Evolutionary conservation across 305 asterid species (phyloP).

Genomic region (Fraxinus greggii): DNA sequence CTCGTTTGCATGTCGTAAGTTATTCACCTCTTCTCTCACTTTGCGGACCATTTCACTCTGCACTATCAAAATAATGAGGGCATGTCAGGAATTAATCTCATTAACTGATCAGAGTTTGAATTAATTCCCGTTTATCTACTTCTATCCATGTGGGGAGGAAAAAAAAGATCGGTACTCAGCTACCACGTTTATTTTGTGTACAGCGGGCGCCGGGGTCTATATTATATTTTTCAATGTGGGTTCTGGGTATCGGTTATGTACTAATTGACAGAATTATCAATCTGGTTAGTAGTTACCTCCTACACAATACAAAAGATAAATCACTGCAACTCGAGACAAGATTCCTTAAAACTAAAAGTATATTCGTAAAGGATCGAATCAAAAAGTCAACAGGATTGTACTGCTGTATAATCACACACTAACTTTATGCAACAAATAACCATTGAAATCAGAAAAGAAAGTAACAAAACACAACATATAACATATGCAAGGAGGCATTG

Average conservation of each 20-base stretch:
- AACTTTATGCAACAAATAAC: neutral
- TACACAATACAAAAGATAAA: neutral
- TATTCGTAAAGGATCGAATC: neutral
- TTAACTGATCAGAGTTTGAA: neutral
- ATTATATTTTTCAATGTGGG: neutral
- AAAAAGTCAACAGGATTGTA: neutral
- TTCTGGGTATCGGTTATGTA: neutral
- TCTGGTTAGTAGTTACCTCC: neutral
- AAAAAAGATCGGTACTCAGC: neutral
- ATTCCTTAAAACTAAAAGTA: neutral
- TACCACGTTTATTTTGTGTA: neutral
- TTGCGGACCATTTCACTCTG: conserved; percentile 91
- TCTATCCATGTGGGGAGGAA: neutral
- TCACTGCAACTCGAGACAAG: neutral
- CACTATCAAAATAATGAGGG: conserved; percentile 19
- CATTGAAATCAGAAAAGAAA: neutral
- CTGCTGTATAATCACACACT: neutral
- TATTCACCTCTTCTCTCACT: conserved; percentile 71
- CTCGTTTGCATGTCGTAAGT: conserved; percentile 70
- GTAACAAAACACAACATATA: neutral
- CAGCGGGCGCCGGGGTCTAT: neutral
- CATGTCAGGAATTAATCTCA: conserved; percentile 18
- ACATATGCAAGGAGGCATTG: neutral
- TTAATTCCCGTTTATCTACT: neutral
- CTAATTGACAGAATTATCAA: neutral